Evolutionary conservation across 345 rosid genomes (phyloP).

Genomic region (Conringia planisiliqua): DNA sequence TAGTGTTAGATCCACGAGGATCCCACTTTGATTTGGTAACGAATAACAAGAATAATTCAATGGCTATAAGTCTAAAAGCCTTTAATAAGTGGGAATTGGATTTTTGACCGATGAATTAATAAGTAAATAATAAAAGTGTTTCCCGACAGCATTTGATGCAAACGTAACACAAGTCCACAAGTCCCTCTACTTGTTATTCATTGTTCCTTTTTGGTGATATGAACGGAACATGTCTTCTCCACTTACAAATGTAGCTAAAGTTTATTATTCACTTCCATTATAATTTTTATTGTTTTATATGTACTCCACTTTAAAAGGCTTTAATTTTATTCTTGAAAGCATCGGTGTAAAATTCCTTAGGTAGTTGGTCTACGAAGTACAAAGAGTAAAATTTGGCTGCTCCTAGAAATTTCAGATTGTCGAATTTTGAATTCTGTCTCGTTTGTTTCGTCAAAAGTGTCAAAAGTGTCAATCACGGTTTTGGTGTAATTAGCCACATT

Average conservation of each 20-base stretch:
- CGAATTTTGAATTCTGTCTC: not conserved
- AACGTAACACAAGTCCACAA: constrained; percentile 21
- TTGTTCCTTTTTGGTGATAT: constrained; percentile 21
- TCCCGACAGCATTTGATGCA: constrained; percentile 34
- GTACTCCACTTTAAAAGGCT: not conserved
- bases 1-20: constrained; percentile 27
- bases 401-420: not conserved
- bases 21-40: constrained; percentile 31
- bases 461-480: too few species aligned
- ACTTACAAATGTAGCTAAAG: constrained; percentile 19
- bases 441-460: not conserved
- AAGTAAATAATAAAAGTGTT: not conserved
- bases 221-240: constrained; percentile 29
- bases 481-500: too few species aligned
- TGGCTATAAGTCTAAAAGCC: constrained; percentile 26
- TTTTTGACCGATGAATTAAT: constrained; percentile 1
- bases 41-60: constrained; percentile 26
- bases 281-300: not conserved
- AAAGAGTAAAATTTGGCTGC: not conserved
- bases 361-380: not conserved
- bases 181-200: constrained; percentile 1
- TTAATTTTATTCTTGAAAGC: constrained; percentile 1
- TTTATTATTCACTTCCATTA: constrained; percentile 1
- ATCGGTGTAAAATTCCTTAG: not conserved
- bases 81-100: constrained; percentile 29